Base-by-base conservation (phyloP, 345 rosid species). In the Lumnitzera littorea region DNA sequence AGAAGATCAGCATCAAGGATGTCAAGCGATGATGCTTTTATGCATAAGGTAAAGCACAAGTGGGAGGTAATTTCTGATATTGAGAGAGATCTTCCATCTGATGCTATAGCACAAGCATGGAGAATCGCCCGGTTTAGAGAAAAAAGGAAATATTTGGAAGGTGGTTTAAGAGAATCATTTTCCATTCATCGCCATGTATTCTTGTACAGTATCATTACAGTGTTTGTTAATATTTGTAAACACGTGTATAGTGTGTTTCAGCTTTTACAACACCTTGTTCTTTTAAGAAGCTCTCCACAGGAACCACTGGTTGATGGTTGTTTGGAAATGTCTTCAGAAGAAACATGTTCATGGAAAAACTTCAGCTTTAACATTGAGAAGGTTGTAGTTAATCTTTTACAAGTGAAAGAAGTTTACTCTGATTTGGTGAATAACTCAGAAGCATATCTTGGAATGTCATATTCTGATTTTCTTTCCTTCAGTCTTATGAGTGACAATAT, bases 91-190 rank as follows among this genome's bases (percentile, higher is more conserved):
- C 84, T 92, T 51, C 84, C 95, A 24, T 78, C 83, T 67, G 89
- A 85, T 75, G 86, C 89, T 58, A 82, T 92, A 58, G 79, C 85
- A 56, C 92, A 79, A 76, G 98, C 96, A 55, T 76, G 98, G 64
- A 80, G 85, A 70, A 79, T 89, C 64, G 96, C 84, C 62, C 78
- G 94, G 60, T 74, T 70, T 74, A 82, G 83, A 68, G 77, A 62
- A 31, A 63, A 68, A 27, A 60, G 66, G 70, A 81, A 57, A 60
- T 59, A 52, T 70, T 71, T 62, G 72, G 65, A 69, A 68, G 73
- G 62, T 58, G 56, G 57, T 56, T 55, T 51, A 50, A 64, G 56
- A 6, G 74, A 76, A 23, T 64, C 64, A 59, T 71, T 71, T 56
- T 52, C 55, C 61, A 53, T 56, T 56, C 59, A 63, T 46, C 71